Conservation (phyloP, 306 rosid species). For the Geum urbanum region DNA sequence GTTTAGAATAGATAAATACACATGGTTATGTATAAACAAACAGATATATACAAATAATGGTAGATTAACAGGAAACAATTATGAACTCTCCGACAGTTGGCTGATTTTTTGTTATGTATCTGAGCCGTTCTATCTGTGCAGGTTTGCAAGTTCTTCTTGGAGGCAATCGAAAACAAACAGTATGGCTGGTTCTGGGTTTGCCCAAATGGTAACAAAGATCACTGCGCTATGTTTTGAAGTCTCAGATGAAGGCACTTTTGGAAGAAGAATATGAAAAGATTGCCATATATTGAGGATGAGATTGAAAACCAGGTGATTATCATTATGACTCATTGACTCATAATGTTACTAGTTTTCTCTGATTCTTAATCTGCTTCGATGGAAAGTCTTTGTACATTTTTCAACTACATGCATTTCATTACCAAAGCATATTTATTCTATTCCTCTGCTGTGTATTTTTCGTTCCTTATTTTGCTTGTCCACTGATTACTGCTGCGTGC, state of each 20-base stretch:
- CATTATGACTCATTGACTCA: not conserved
- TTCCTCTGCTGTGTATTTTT: not conserved
- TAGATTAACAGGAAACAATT: not conserved
- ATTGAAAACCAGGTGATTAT: conserved; percentile 77
- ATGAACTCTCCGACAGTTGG: not conserved
- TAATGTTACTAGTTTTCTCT: not conserved
- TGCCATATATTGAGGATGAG: conserved; percentile 68
- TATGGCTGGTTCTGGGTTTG: conserved; percentile 97
- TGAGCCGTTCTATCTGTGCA: conserved; percentile 10
- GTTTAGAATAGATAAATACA: not conserved
- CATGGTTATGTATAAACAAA: not conserved
- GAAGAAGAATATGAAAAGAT: conserved; percentile 70
- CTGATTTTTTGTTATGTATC: not conserved
- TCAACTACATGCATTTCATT: not conserved
- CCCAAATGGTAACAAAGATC: conserved; percentile 87
- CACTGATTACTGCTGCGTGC: conserved; percentile 55
- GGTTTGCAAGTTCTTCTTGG: conserved; percentile 55
- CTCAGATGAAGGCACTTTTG: conserved; percentile 95
- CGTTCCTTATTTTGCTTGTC: conserved; percentile 7
- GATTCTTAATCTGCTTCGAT: not conserved
- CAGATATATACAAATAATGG: not conserved
- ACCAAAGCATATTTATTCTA: not conserved
- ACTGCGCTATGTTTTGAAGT: conserved; percentile 82
- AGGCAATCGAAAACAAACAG: conserved; percentile 93
- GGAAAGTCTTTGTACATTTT: not conserved